Percentiles rank a stretch among this genome's conserved stretches.
phyloP scores from a whole-genome alignment of 2,329 filamentous ascomycete genomes.

The Tolypocladium capitatum region DNA sequence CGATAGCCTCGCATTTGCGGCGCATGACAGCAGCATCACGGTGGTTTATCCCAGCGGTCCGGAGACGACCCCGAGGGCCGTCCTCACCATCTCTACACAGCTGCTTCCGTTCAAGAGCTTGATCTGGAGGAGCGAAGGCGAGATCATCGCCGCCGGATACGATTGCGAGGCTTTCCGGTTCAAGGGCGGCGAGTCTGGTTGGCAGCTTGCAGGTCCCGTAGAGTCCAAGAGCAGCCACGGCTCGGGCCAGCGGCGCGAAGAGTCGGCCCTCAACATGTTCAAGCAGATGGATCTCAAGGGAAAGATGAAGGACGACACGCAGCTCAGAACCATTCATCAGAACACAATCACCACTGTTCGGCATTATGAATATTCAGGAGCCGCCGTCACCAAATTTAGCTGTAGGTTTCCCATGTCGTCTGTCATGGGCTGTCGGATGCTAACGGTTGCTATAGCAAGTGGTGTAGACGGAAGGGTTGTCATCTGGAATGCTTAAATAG shows the following conservation, averaged over 20 bases:
- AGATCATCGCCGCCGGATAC: constrained; percentile 92
- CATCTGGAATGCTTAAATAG: constrained; percentile 53
- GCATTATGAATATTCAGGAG: constrained; percentile 54
- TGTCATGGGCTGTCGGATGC: constrained; percentile 7
- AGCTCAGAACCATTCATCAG: constrained; percentile 90
- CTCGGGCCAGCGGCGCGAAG: constrained; percentile 56
- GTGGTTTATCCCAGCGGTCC: constrained; percentile 88
- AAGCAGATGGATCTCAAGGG: constrained; percentile 97
- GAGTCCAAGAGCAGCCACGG: constrained; percentile 58
- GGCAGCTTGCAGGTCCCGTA: constrained; percentile 71
- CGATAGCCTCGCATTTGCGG: constrained; percentile 83
- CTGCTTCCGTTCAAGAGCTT: constrained; percentile 85
- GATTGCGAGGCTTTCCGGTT: constrained; percentile 85
- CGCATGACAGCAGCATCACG: constrained; percentile 92
- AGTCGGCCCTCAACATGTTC: constrained; percentile 96
- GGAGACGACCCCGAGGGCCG: constrained; percentile 80
- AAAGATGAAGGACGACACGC: constrained; percentile 80
- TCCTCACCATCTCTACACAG: constrained; percentile 81
- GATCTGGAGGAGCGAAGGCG: constrained; percentile 80
- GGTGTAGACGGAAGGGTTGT: constrained; percentile 75
- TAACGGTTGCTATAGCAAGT: constrained; percentile 41
- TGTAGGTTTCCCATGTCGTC: constrained; percentile 44
- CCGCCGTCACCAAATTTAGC: constrained; percentile 65
- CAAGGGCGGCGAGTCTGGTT: constrained; percentile 62
- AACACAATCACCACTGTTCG: constrained; percentile 87